A percentile compares a stretch with the other conserved stretches of the same genome.
Conservation (phyloP, 2,329 filamentous ascomycete species). For the Tolypocladium sp. region DNA sequence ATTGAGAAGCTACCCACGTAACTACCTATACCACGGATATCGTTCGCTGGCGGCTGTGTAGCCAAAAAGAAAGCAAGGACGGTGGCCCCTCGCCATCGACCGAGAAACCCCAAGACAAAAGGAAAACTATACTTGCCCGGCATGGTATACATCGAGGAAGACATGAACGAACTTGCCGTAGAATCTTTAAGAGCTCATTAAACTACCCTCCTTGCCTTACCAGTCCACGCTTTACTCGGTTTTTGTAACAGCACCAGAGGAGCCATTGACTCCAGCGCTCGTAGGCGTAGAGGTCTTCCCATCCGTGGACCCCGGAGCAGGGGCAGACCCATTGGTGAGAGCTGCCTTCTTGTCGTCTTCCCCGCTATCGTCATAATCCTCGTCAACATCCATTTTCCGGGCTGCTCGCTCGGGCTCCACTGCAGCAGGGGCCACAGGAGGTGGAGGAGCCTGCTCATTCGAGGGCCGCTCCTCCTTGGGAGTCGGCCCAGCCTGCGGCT, state of each 20-base stretch:
- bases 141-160: conserved; percentile 12
- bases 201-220: conserved; percentile 6
- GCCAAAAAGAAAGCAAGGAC: conserved; percentile 15
- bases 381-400: conserved; percentile 92
- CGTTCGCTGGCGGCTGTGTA: conserved; percentile 17
- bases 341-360: conserved; percentile 68
- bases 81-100: background rate
- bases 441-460: conserved; percentile 27
- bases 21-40: conserved; percentile 12
- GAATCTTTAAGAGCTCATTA: conserved; percentile 15
- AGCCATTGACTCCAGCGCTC: conserved; percentile 35
- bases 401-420: conserved; percentile 77
- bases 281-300: conserved; percentile 41
- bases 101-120: conserved; percentile 9
- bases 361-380: conserved; percentile 91
- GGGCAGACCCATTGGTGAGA: conserved; percentile 33
- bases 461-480: conserved; percentile 53
- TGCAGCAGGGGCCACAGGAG: conserved; percentile 36
- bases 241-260: conserved; percentile 25
- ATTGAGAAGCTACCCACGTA: background rate
- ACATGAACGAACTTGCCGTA: conserved; percentile 8
- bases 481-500: conserved; percentile 17
- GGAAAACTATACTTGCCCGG: conserved; percentile 7
- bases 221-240: conserved; percentile 24
- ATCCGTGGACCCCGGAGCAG: conserved; percentile 39